A percentile compares a stretch with the other conserved stretches of the same genome.
Evolutionary conservation across 2,329 filamentous ascomycete species (phyloP).

Genomic region (Lithohypha guttulata): DNA sequence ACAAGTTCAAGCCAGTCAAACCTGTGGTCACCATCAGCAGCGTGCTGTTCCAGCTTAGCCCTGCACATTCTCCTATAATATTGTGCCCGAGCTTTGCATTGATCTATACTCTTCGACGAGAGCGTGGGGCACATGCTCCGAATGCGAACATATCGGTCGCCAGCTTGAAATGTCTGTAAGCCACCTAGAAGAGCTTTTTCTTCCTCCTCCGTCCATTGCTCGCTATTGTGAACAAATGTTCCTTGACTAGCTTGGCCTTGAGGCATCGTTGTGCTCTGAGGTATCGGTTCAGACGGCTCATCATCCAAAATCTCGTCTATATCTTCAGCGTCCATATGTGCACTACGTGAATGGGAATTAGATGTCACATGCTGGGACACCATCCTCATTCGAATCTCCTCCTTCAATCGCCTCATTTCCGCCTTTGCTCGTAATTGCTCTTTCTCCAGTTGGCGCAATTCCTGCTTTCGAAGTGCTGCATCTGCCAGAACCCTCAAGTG

Average conservation of each 20-base stretch:
- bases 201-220: constrained; percentile 24
- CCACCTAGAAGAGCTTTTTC: constrained; percentile 21
- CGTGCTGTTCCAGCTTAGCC: constrained; percentile 11
- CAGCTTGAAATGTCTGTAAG: constrained; percentile 21
- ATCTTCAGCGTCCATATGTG: too few species aligned
- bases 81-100: constrained; percentile 16
- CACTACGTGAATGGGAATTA: too few species aligned
- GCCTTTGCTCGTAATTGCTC: neutral
- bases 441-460: constrained; percentile 1
- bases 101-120: constrained; percentile 17
- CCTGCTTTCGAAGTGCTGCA: too few species aligned
- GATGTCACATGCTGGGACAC: too few species aligned
- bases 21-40: neutral
- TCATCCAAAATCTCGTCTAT: too few species aligned
- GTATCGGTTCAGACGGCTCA: too few species aligned
- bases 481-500: too few species aligned
- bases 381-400: too few species aligned
- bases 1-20: constrained; percentile 21
- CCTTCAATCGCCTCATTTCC: too few species aligned
- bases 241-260: too few species aligned
- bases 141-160: constrained; percentile 23
- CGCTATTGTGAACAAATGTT: too few species aligned
- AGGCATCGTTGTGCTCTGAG: too few species aligned
- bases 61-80: constrained; percentile 18
- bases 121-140: constrained; percentile 13